phyloP scores from a whole-genome alignment of 148 eudicot genomes.

The Cornus florida region DNA sequence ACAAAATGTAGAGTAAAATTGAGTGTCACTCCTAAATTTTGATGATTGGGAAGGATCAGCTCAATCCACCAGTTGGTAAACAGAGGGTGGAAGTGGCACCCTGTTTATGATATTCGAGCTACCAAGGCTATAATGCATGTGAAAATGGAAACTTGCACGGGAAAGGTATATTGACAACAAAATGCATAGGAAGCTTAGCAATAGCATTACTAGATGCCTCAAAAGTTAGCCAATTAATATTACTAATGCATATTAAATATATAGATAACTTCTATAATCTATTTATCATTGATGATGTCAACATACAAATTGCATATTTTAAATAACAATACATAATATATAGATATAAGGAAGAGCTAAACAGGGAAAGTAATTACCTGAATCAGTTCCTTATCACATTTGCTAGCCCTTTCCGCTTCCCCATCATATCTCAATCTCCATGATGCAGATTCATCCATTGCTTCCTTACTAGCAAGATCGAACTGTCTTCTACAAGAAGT shows the following conservation, averaged over 20 bases:
- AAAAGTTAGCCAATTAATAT: too few relatives aligned
- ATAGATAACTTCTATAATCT: too few relatives aligned
- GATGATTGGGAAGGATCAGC: neutral
- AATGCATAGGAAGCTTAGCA: too few relatives aligned
- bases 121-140: too few relatives aligned
- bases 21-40: neutral
- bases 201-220: too few relatives aligned
- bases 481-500: slow-evolving; percentile 65
- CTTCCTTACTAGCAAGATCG: slow-evolving; percentile 88
- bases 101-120: too few relatives aligned
- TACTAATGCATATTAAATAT: too few relatives aligned
- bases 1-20: neutral
- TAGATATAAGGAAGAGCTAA: neutral
- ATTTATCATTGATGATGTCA: too few relatives aligned
- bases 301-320: too few relatives aligned
- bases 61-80: neutral
- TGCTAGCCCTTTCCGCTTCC: slow-evolving; percentile 49
- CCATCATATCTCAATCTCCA: slow-evolving; percentile 87
- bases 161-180: too few relatives aligned
- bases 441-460: slow-evolving; percentile 95
- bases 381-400: slow-evolving; percentile 50
- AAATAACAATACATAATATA: too few relatives aligned
- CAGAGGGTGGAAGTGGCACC: neutral
- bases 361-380: slow-evolving; percentile 37
- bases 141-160: too few relatives aligned